Evolutionary conservation across 169 alveolate genomes (phyloP), one percentile per base, ranked within the genome.

Genomic region (Eimeria sp.): DNA sequence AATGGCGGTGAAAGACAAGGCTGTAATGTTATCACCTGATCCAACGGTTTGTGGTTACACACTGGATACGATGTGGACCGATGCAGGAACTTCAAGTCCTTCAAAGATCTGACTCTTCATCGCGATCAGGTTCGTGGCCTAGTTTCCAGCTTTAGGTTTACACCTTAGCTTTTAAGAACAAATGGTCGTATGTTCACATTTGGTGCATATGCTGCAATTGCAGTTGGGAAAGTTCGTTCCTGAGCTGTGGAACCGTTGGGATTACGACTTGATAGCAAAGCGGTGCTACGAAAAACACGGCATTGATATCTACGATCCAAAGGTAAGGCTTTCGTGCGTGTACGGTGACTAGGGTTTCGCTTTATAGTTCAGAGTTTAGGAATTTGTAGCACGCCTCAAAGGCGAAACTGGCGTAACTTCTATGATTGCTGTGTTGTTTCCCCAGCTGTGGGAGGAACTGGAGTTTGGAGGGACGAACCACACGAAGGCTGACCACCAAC

Each of bases 201-300:
- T 72, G 82, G 9, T 11, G 49, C 82, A 40, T 11, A 27, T 72
- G 61, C 16, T 25, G 61, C 87, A 27, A 25, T 18, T 91, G 80
- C 84, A 91, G 95, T 49, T 91, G 73, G 95, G 95, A 45, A n/a
- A 73, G 1, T 80, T 82, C 49, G 90, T 65, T 25, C 87, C 87
- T 20, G 89, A 91, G 40, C 47, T 95, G 47, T 95, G 90, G 91
- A 84, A 95, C 84, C 83, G 78, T 10, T 78, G 90, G 95, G 96
- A 95, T 63, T 95, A 80, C 82, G 96, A 95, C 58, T 61, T 95
- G 86, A 83, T 95, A 16, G 96, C 89, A 45, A 70, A 73, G 90
- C 40, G 75, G 65, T 78, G 89, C 47, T 25, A 92, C 40, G 95
- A 88, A 82, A 75, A 78, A 25, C 96, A 95, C 43, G 86, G 87